Percentiles rank a stretch among this genome's conserved stretches.
Conservation (phyloP, 495 filamentous ascomycete species). For the Neurospora hispaniola region DNA sequence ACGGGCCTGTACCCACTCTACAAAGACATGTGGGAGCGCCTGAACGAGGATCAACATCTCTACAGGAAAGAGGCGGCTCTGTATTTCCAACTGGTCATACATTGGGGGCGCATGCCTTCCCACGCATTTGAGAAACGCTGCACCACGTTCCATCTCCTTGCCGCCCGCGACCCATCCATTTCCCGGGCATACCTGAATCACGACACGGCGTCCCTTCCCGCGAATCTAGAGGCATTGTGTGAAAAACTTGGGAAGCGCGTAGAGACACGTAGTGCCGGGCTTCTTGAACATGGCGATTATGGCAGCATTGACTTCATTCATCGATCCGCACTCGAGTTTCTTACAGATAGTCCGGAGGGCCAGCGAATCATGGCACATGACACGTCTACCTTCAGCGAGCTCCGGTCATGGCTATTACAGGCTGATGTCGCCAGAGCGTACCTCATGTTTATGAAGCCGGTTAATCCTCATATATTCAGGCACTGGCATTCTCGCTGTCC, state of each 20-base stretch:
- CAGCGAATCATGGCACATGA: slow-evolving; percentile 5
- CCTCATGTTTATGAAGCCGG: not conserved
- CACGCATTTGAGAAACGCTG: not conserved
- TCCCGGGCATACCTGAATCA: not conserved
- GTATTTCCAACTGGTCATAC: not conserved
- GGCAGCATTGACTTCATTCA: slow-evolving; percentile 8
- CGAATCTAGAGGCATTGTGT: not conserved
- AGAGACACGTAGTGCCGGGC: slow-evolving; percentile 6
- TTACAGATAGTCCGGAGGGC: slow-evolving; percentile 3
- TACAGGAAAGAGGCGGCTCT: no score
- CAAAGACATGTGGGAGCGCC: no score
- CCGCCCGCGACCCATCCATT: slow-evolving; percentile 1
- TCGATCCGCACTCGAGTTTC: slow-evolving; percentile 12
- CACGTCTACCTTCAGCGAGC: not conserved
- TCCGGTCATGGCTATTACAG: not conserved
- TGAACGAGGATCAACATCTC: no score
- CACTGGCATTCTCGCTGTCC: no score
- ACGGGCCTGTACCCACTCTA: no score
- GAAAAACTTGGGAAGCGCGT: not conserved
- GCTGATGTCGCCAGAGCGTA: not conserved
- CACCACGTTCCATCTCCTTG: slow-evolving; percentile 2
- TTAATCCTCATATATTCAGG: not conserved
- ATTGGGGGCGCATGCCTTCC: not conserved
- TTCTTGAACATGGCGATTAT: slow-evolving; percentile 2
- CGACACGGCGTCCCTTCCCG: not conserved